phyloP scores from a whole-genome alignment of 2,329 filamentous ascomycete species.

The Pestalotiopsis sp. region DNA sequence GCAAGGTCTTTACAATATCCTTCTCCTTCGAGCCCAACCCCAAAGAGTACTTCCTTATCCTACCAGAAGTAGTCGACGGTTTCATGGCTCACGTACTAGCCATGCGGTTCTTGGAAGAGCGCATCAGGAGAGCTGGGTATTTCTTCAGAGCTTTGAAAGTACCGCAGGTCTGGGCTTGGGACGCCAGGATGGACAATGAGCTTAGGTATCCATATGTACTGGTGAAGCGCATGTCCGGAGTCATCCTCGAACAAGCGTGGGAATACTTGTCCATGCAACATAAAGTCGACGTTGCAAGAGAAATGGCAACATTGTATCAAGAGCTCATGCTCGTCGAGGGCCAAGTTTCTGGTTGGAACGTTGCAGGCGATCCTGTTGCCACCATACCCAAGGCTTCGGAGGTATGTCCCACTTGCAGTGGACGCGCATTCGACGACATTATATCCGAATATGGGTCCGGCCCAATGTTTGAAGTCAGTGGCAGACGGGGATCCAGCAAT shows the following conservation, averaged over 20 bases:
- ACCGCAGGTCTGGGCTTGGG: not conserved
- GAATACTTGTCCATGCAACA: not conserved
- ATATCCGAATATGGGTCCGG: not conserved
- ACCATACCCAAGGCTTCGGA: not conserved
- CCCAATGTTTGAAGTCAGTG: not conserved
- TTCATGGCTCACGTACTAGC: not conserved
- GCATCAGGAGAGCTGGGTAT: not conserved
- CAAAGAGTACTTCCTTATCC: not conserved
- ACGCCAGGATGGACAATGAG: not conserved
- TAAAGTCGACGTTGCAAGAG: not conserved
- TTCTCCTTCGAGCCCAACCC: not conserved
- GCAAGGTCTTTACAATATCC: not conserved
- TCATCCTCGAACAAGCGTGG: not conserved
- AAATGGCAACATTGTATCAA: not conserved
- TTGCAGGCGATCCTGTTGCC: not conserved
- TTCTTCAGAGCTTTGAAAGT: not conserved
- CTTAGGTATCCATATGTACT: slow-evolving; percentile 1
- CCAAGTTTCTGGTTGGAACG: not conserved
- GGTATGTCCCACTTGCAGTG: not conserved
- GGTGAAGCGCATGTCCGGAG: not conserved
- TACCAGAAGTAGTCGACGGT: not conserved
- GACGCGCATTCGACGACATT: not conserved
- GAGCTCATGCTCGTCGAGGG: not conserved
- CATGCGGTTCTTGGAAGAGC: not conserved
- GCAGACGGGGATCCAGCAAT: not conserved